phyloP scores from a whole-genome alignment of 257 asterid species.

The Thymus quinquecostatus region DNA sequence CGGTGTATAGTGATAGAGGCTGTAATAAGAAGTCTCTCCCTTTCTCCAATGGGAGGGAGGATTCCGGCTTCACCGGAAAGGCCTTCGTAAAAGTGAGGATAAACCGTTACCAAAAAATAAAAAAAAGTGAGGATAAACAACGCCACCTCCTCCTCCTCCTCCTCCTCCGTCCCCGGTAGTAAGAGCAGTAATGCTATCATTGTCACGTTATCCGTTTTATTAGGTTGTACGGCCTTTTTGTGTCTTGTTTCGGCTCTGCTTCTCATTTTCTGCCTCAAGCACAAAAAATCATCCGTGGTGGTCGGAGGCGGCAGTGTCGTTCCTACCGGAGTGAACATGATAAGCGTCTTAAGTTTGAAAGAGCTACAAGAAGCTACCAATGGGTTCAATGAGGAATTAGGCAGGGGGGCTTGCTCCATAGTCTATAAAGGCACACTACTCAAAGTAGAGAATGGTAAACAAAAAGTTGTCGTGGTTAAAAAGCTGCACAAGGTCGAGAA shows the following conservation, averaged over 20 bases:
- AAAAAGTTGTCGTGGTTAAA: slow-evolving; percentile 42
- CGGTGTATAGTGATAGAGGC: neutral
- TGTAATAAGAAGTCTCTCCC: neutral
- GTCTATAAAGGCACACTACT: slow-evolving; percentile 25
- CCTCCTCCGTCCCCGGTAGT: neutral
- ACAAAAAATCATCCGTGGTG: neutral
- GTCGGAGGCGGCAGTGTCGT: neutral
- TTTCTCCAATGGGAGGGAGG: neutral
- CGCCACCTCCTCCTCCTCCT: neutral
- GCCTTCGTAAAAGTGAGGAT: neutral
- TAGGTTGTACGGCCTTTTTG: slow-evolving; percentile 24
- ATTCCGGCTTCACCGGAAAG: neutral
- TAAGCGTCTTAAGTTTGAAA: slow-evolving; percentile 22
- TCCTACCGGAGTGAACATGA: slow-evolving; percentile 13
- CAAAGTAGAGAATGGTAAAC: slow-evolving; percentile 11
- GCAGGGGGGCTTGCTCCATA: slow-evolving; percentile 35
- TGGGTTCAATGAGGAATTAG: slow-evolving; percentile 33
- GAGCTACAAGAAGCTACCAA: slow-evolving; percentile 32
- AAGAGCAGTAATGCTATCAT: slow-evolving; percentile 15
- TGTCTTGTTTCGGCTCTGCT: neutral
- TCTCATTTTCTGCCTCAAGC: neutral
- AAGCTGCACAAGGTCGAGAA: slow-evolving; percentile 37
- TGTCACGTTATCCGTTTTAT: slow-evolving; percentile 20
- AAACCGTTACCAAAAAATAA: neutral
- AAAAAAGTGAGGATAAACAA: too few species aligned